A percentile compares a stretch with the other conserved stretches of the same genome.
phyloP scores from a whole-genome alignment of 805 yeast genomes.

The Geotrichum ghanense region DNA sequence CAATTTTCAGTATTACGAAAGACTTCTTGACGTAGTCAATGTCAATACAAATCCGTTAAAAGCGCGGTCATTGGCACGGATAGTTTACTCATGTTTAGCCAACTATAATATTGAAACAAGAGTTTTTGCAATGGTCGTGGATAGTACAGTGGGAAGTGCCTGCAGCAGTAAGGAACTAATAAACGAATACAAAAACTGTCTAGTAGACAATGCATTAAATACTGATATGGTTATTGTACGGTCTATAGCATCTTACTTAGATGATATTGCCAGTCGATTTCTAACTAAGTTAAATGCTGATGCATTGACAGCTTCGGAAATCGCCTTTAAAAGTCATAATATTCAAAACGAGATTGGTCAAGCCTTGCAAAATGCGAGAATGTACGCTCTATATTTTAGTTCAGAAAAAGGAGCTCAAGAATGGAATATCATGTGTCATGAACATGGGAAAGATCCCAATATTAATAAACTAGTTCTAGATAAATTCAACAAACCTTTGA shows the following conservation, averaged over 20 bases:
- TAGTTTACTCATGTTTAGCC: background rate
- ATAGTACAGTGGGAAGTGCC: background rate
- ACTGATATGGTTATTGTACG: background rate
- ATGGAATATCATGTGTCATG: too few relatives aligned
- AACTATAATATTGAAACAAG: background rate
- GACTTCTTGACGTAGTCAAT: background rate
- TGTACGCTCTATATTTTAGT: too few relatives aligned
- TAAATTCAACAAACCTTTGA: background rate
- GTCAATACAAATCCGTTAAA: background rate
- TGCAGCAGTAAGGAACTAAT: background rate
- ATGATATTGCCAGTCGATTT: background rate
- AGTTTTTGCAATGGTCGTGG: background rate
- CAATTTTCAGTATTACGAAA: background rate
- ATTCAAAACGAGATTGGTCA: background rate
- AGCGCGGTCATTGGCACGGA: background rate
- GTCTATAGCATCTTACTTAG: background rate
- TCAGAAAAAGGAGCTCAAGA: too few relatives aligned
- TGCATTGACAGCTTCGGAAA: background rate
- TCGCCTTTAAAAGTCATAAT: background rate
- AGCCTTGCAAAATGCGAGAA: background rate
- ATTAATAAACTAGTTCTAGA: background rate
- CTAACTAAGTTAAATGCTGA: background rate
- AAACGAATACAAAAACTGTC: background rate
- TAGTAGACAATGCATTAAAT: background rate
- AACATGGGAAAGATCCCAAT: too few relatives aligned